These are phyloP conservation scores for Neurospora tetrasperma DNA, from an alignment of 495 filamentous ascomycete genomes.

Conservation along the genomic window DNA sequence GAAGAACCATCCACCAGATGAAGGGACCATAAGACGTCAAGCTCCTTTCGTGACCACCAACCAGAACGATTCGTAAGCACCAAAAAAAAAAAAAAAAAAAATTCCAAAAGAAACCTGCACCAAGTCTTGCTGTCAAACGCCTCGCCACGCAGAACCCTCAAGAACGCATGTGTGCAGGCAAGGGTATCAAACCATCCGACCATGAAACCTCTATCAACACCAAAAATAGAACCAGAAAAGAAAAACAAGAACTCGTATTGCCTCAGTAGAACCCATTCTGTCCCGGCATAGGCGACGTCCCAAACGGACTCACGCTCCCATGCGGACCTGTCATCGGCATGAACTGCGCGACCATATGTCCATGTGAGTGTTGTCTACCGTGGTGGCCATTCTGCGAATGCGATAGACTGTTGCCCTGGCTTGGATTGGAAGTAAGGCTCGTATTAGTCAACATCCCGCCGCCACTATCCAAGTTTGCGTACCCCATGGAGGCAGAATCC, in stretches of 20 bases:
- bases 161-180: neutral
- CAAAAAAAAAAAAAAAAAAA: neutral
- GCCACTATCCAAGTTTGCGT: neutral
- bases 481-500: slow-evolving; percentile 8
- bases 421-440: neutral
- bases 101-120: neutral
- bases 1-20: neutral
- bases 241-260: neutral
- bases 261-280: neutral
- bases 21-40: neutral
- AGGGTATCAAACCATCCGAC: neutral
- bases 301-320: neutral
- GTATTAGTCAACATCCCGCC: neutral
- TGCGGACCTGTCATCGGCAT: neutral
- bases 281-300: neutral
- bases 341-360: neutral
- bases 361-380: neutral
- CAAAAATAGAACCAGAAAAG: neutral
- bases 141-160: neutral
- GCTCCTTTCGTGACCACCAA: neutral
- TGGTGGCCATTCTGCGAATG: neutral
- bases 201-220: neutral
- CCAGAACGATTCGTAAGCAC: neutral
- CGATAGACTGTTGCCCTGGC: neutral
- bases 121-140: neutral